Evolutionary conservation across 805 yeast genomes (phyloP).

Genomic region (Schizosaccharomyces lindneri): DNA sequence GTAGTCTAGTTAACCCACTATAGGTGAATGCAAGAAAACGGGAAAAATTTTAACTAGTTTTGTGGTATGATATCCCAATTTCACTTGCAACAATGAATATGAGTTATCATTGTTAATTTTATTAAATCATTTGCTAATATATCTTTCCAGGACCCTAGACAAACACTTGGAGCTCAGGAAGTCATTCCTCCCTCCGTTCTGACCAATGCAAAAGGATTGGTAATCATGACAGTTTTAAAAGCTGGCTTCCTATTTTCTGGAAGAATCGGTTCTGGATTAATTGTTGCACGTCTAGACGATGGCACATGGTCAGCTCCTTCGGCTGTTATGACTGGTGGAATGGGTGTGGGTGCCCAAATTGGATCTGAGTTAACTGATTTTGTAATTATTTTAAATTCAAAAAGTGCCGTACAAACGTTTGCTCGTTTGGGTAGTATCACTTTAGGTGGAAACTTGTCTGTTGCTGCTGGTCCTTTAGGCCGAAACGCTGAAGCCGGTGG

Average conservation of each 20-base stretch:
- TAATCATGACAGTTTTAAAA: conserved; percentile 74
- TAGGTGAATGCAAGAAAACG: conserved; percentile 63
- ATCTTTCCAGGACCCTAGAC: neutral
- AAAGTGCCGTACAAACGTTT: conserved; percentile 76
- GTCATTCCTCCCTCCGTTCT: conserved; percentile 76
- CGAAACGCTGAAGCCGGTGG: conserved; percentile 96
- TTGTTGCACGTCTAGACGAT: conserved; percentile 80
- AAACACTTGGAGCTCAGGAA: conserved; percentile 4
- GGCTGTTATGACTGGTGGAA: conserved; percentile 80
- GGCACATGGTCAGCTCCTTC: conserved; percentile 94
- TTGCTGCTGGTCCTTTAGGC: conserved; percentile 95
- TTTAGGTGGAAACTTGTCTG: conserved; percentile 78
- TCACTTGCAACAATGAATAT: neutral
- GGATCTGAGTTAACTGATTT: conserved; percentile 94
- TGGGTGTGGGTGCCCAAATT: conserved; percentile 94
- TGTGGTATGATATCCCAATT: conserved; percentile 72
- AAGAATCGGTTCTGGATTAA: conserved; percentile 90
- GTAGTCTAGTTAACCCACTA: neutral
- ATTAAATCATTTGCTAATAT: neutral
- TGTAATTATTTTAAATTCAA: conserved; percentile 69
- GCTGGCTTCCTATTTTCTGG: conserved; percentile 94
- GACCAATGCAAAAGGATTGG: conserved; percentile 78
- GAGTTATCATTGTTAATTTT: no score
- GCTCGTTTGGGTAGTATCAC: conserved; percentile 87
- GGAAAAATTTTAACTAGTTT: conserved; percentile 77